Evolutionary conservation across 2,329 filamentous ascomycete species (phyloP), one percentile per base, ranked within the genome.

Genomic region (Aschersonia sp.): DNA sequence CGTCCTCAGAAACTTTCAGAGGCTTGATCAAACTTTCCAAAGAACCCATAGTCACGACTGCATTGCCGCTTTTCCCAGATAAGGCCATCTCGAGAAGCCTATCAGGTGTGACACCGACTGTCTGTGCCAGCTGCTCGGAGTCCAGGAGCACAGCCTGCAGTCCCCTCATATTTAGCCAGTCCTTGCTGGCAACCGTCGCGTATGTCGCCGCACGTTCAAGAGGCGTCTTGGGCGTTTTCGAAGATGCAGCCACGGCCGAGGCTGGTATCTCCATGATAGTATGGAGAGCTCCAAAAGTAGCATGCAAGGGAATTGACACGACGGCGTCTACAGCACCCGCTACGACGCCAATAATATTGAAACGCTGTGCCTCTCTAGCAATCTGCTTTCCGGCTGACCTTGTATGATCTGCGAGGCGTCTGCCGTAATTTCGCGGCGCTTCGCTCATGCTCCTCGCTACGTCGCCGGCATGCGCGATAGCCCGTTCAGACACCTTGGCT

Each of bases 401-500:
- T 10, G 61, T 59, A 50, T 69, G 66, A 6, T 52, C 52, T 2
- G 55, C 52, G 3, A 70, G 60, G 7, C 60, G 58, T 47, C 64
- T 65, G 51, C 65, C 62, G 30, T 66, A 56, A 5, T 53, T 54
- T 43, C 56, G 61, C 9, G 59, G 73, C 51, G 58, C 59, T 10
- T 60, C 51, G 46, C 62, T 55, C 1, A 72, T 44, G 29, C 61
- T 54, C 37, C 59, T 59, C 6, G 58, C 68, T 11, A 69, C 54
- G 44, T 71, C 68, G 32, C 59, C 63, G 1, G 67, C 68, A 49
- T 71, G 69, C 32, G 59, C 61, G 14, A 71, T 49, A 5, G 69
- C 69, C 3, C 66, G 63, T 45, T 68, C 64, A 0, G 66, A 65
- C 0, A 72, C 66, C 22, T 62, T 69, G 45, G 69, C 69, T 0